Base-by-base conservation (phyloP, 305 asterid genomes). In the Solanum aculeatissimum region DNA sequence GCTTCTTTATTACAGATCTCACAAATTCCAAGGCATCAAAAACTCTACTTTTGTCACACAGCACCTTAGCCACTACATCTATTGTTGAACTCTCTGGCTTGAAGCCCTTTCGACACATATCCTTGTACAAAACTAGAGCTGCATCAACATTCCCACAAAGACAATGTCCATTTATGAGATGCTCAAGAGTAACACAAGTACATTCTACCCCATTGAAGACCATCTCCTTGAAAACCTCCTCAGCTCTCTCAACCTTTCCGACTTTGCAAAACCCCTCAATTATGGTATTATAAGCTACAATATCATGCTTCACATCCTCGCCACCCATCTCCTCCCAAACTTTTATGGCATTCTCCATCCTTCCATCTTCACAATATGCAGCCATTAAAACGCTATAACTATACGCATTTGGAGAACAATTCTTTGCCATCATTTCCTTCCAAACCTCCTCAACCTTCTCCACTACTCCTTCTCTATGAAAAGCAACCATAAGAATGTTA, bases 141-240 rank as follows among this genome's bases (percentile, higher is more conserved):
- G 94, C 87, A 86, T 91, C 94, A 81, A 84, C 81, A 84, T 90
- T 92, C 69, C 91, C 92, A 9, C 80, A 78, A 78, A 85, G 88
- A 88, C 97, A 95, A 79, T 94, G 91, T 25, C 96, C 99, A 14
- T 82, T 88, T 54, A 94, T 90, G 70, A 94, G 93, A 91, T 93
- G 95, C 89, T 96, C 95, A 47, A 84, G 92, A 18, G 95, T 94
- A 82, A 86, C 78, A 87, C 92, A 74, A 32, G 94, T 91, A 69
- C 92, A 82, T 83, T 91, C 94, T 43, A 93, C 79, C 16, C 92
- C 98, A 49, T 86, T 85, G 87, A 86, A 84, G 78, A 86, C 96
- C 99, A 95, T 96, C 82, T 93, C 93, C 72, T 93, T 75, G 80
- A 89, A 92, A 42, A 92, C 83, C 83, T 92, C 98, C 87, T 95